These are phyloP conservation scores for Guyanaporus albipodus DNA, from an alignment of 768 basidiomycete species.

Conservation along the genomic window DNA sequence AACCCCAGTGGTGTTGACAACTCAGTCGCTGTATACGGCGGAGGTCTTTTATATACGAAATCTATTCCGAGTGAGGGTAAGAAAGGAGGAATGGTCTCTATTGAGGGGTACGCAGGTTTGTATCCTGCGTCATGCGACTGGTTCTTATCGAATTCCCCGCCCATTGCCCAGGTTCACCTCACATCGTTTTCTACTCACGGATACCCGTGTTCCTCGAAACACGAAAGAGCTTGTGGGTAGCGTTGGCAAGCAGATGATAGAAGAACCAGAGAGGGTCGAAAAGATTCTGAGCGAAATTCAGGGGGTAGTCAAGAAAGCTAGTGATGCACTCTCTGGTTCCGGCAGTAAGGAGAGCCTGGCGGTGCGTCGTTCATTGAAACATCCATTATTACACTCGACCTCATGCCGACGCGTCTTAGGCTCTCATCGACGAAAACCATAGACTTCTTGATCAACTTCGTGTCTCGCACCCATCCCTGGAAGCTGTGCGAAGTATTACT, in stretches of 20 bases:
- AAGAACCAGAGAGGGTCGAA: constrained; percentile 86
- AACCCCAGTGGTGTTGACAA: constrained; percentile 98
- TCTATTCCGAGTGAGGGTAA: constrained; percentile 52
- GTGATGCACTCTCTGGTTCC: constrained; percentile 63
- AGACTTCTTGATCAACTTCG: constrained; percentile 75
- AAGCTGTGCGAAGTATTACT: constrained; percentile 74
- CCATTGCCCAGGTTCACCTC: constrained; percentile 71
- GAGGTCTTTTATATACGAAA: constrained; percentile 86
- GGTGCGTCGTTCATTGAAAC: constrained; percentile 42
- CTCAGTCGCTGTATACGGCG: constrained; percentile 88
- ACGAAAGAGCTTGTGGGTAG: constrained; percentile 92
- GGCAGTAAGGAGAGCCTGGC: constrained; percentile 31
- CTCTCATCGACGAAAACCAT: constrained; percentile 88
- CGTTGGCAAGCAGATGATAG: constrained; percentile 67
- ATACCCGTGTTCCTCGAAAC: constrained; percentile 90
- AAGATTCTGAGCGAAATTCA: constrained; percentile 79
- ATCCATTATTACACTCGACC: background rate
- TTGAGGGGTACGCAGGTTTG: constrained; percentile 65
- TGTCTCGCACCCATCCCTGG: constrained; percentile 88
- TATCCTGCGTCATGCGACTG: background rate
- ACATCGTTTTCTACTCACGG: constrained; percentile 83
- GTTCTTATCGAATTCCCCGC: constrained; percentile 5
- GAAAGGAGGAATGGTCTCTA: constrained; percentile 78
- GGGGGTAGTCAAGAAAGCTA: constrained; percentile 78
- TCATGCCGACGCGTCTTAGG: constrained; percentile 38